A percentile compares a stretch with the other conserved stretches of the same genome.
Conservation (phyloP, 2,329 filamentous ascomycete species). For the Colletotrichum sp. region DNA sequence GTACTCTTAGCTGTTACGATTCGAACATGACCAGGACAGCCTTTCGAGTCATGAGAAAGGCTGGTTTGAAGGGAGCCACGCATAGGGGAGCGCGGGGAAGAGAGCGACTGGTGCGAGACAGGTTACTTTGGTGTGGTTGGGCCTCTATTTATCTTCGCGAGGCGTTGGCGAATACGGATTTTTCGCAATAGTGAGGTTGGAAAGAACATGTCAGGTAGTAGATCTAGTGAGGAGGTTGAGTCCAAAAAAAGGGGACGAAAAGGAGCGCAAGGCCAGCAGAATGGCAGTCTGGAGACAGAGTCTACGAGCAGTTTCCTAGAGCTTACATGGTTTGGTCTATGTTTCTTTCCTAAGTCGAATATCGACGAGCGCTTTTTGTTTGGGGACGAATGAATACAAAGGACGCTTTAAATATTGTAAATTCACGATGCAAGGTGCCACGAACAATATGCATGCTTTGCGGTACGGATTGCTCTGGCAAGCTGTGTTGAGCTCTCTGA, state of each 20-base stretch:
- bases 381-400: background rate
- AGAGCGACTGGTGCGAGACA: background rate
- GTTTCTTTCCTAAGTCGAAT: background rate
- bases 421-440: background rate
- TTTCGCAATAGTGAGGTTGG: background rate
- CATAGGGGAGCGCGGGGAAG: background rate
- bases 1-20: background rate
- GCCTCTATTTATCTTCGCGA: constrained; percentile 9
- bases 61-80: background rate
- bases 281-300: constrained; percentile 13
- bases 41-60: background rate
- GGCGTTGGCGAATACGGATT: constrained; percentile 21
- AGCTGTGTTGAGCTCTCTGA: background rate
- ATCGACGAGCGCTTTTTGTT: background rate
- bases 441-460: background rate
- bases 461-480: background rate
- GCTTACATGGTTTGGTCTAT: constrained; percentile 19
- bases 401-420: background rate
- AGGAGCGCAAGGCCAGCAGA: constrained; percentile 8
- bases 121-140: constrained; percentile 4
- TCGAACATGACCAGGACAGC: background rate
- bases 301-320: constrained; percentile 21
- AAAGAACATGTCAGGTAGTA: background rate
- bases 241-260: constrained; percentile 17
- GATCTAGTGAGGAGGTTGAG: background rate